Percentiles rank a stretch among this genome's conserved stretches.
Conservation (phyloP, 345 rosid genomes). For the Linum usitatissimum region DNA sequence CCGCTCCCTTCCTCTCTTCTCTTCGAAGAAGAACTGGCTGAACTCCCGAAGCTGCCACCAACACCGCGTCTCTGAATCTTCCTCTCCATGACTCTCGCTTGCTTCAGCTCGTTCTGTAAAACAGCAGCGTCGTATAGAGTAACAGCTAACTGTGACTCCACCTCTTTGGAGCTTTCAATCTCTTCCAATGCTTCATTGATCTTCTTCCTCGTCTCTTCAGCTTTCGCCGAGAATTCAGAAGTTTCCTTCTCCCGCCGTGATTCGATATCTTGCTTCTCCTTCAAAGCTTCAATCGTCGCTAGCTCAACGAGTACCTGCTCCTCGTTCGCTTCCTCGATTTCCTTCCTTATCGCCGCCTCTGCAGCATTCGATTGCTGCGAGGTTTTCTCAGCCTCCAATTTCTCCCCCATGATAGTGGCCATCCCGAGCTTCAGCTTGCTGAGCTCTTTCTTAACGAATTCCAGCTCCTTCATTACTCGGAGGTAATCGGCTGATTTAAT, state of each 20-base stretch:
- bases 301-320: slow-evolving; percentile 72
- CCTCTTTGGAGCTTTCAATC: slow-evolving; percentile 37
- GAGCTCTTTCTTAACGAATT: slow-evolving; percentile 49
- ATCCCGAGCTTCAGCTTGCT: slow-evolving; percentile 66
- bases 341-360: slow-evolving; percentile 37
- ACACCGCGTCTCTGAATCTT: slow-evolving; percentile 21
- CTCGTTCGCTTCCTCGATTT: slow-evolving; percentile 62
- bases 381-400: slow-evolving; percentile 41
- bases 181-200: slow-evolving; percentile 29
- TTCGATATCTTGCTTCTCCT: slow-evolving; percentile 45
- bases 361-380: slow-evolving; percentile 18
- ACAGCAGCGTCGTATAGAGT: slow-evolving; percentile 48
- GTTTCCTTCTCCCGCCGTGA: slow-evolving; percentile 38
- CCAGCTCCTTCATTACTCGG: slow-evolving; percentile 43
- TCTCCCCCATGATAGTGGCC: slow-evolving; percentile 49
- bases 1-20: slow-evolving; percentile 6
- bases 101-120: slow-evolving; percentile 47
- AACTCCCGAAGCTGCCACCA: slow-evolving; percentile 17
- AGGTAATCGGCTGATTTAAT: slow-evolving; percentile 13
- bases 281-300: slow-evolving; percentile 71
- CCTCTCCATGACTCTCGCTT: slow-evolving; percentile 35
- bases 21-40: slow-evolving; percentile 10
- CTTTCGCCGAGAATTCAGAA: slow-evolving; percentile 19
- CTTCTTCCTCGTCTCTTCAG: slow-evolving; percentile 28
- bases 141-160: slow-evolving; percentile 40